Conservation (phyloP, 306 rosid genomes). For the Acacia melanoxylon region DNA sequence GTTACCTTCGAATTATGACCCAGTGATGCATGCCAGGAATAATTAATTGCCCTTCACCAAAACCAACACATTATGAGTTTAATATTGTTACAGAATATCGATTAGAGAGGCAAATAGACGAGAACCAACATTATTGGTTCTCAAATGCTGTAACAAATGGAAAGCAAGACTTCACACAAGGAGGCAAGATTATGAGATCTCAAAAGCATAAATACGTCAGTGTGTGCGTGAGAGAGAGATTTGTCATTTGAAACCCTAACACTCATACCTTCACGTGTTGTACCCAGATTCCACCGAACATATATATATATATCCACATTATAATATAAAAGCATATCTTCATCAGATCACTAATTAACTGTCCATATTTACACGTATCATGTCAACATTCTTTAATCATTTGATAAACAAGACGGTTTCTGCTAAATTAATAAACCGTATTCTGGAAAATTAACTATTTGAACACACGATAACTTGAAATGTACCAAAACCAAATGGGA, state of each 20-base stretch:
- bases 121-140: conserved; percentile 24
- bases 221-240: conserved; percentile 26
- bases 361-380: not conserved
- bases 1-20: not conserved
- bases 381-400: not conserved
- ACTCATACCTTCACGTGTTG: conserved; percentile 35
- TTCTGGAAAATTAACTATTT: not conserved
- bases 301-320: not conserved
- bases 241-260: conserved; percentile 70
- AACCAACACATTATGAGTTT: conserved; percentile 13
- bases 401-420: not conserved
- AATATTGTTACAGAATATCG: not conserved
- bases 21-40: conserved; percentile 14
- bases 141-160: conserved; percentile 17
- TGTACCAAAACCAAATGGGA: not conserved
- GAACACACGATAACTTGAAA: not conserved
- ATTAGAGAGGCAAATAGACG: conserved; percentile 17
- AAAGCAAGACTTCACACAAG: not conserved
- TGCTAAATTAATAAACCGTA: not conserved
- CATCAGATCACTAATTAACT: not conserved
- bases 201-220: conserved; percentile 49
- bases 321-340: not conserved
- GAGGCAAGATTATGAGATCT: conserved; percentile 45
- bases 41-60: conserved; percentile 30
- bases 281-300: conserved; percentile 38